phyloP scores from a whole-genome alignment of 2,329 filamentous ascomycete genomes.

The Botrytis hyacinthi region DNA sequence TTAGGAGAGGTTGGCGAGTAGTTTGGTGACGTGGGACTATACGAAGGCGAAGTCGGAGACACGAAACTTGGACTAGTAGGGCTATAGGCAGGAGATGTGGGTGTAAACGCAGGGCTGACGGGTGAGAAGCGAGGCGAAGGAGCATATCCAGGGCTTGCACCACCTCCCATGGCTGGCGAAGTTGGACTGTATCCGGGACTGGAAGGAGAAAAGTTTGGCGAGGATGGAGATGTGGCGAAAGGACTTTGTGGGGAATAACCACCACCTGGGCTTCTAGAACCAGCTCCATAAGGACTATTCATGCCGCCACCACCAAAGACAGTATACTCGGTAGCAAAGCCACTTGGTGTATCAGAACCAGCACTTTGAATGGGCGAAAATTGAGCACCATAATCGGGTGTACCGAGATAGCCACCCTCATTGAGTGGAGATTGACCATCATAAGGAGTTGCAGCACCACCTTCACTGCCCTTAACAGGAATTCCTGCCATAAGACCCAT shows the following conservation, averaged over 20 bases:
- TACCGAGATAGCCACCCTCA: constrained; percentile 64
- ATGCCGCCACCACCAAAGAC: constrained; percentile 51
- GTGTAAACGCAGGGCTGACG: constrained; percentile 47
- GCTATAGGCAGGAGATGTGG: constrained; percentile 39
- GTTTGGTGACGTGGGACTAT: constrained; percentile 49
- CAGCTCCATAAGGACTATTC: constrained; percentile 60
- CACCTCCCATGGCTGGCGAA: constrained; percentile 53
- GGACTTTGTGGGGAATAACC: constrained; percentile 71
- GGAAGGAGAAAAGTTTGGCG: constrained; percentile 43
- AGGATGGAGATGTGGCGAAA: constrained; percentile 48
- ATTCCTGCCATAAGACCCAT: constrained; percentile 79
- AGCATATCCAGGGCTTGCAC: constrained; percentile 52
- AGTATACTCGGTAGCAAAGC: constrained; percentile 61
- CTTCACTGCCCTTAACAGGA: constrained; percentile 71
- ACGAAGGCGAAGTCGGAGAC: constrained; percentile 68
- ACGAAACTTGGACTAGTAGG: constrained; percentile 39
- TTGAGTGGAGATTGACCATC: constrained; percentile 80
- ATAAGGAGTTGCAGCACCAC: constrained; percentile 91
- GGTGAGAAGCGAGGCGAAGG: constrained; percentile 57
- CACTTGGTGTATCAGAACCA: constrained; percentile 68
- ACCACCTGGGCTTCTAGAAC: constrained; percentile 57
- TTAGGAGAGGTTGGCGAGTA: constrained; percentile 37
- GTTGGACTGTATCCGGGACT: constrained; percentile 45
- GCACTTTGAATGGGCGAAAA: constrained; percentile 77
- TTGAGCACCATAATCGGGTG: constrained; percentile 57